These are phyloP conservation scores for Penicillium simplicissimum DNA, from an alignment of 495 filamentous ascomycete genomes.

Conservation along the genomic window DNA sequence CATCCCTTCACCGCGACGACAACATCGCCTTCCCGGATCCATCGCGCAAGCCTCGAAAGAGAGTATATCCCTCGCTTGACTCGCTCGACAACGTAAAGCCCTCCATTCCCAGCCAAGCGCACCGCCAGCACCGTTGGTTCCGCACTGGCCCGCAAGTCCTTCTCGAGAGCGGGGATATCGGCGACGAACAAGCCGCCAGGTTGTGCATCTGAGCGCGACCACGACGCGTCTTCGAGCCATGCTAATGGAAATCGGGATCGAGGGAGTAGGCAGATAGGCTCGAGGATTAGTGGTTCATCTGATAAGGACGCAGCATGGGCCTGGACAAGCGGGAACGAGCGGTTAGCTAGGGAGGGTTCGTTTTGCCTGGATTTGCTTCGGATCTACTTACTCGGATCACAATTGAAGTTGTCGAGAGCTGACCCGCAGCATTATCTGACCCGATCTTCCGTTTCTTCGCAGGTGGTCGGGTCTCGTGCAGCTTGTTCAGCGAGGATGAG, in stretches of 20 bases:
- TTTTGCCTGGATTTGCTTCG: not conserved
- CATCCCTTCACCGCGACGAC: conserved; percentile 42
- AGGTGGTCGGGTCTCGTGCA: conserved; percentile 29
- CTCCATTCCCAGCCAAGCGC: conserved; percentile 56
- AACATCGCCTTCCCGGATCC: conserved; percentile 53
- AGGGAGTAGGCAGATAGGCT: conserved; percentile 61
- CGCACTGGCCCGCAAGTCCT: conserved; percentile 39
- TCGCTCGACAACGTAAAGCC: conserved; percentile 71
- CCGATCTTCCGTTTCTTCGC: conserved; percentile 40
- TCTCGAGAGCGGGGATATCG: conserved; percentile 61
- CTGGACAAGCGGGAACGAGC: conserved; percentile 34
- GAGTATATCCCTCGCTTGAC: conserved; percentile 66
- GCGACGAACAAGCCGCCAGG: conserved; percentile 58
- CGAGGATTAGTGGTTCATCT: conserved; percentile 58
- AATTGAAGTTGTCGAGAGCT: conserved; percentile 31
- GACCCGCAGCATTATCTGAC: conserved; percentile 22
- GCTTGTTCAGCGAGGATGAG: conserved; percentile 35
- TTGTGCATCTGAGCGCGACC: conserved; percentile 52
- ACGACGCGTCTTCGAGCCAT: conserved; percentile 57
- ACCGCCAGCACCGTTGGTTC: conserved; percentile 63
- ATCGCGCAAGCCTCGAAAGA: conserved; percentile 66
- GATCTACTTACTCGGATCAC: conserved; percentile 33
- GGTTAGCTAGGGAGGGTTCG: conserved; percentile 8
- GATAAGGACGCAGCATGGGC: conserved; percentile 57
- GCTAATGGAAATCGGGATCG: conserved; percentile 61